These are phyloP conservation scores for Saturnispora serradocipensis DNA, from an alignment of 805 yeast genomes.

Conservation along the genomic window DNA sequence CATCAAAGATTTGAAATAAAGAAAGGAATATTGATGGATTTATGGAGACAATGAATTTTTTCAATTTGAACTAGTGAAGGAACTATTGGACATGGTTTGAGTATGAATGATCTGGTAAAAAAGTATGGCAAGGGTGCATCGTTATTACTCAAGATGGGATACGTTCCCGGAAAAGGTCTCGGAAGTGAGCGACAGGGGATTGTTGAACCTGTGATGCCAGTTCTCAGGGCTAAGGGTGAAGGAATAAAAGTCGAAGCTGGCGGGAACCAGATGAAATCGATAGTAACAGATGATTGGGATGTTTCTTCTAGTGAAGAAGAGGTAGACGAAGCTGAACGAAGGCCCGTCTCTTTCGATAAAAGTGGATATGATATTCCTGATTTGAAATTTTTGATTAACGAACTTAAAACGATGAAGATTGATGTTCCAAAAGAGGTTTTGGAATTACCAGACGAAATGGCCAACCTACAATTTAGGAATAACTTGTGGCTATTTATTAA, in stretches of 20 bases:
- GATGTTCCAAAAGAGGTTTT: conserved; percentile 31
- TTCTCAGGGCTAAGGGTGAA: conserved; percentile 51
- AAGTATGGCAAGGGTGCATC: conserved; percentile 80
- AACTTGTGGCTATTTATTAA: conserved; percentile 13
- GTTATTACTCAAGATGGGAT: conserved; percentile 79
- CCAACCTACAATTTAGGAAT: conserved; percentile 15
- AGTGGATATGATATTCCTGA: conserved; percentile 20
- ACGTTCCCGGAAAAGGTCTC: conserved; percentile 73
- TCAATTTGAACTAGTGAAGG: background rate
- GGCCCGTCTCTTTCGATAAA: conserved; percentile 10
- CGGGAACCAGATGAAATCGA: conserved; percentile 10
- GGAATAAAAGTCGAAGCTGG: conserved; percentile 59
- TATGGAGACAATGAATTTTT: background rate
- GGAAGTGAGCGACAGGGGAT: conserved; percentile 71
- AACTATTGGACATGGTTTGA: background rate
- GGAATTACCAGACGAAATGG: conserved; percentile 10
- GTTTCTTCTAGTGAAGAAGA: conserved; percentile 3
- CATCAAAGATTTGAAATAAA: background rate
- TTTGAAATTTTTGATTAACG: conserved; percentile 30
- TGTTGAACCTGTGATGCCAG: conserved; percentile 67
- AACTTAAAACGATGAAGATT: conserved; percentile 28
- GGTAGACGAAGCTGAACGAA: conserved; percentile 13
- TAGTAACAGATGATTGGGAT: conserved; percentile 11
- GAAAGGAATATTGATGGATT: background rate
- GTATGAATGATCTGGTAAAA: conserved; percentile 1